Conservation (phyloP, 306 rosid species). For the Calophaca sinica region DNA sequence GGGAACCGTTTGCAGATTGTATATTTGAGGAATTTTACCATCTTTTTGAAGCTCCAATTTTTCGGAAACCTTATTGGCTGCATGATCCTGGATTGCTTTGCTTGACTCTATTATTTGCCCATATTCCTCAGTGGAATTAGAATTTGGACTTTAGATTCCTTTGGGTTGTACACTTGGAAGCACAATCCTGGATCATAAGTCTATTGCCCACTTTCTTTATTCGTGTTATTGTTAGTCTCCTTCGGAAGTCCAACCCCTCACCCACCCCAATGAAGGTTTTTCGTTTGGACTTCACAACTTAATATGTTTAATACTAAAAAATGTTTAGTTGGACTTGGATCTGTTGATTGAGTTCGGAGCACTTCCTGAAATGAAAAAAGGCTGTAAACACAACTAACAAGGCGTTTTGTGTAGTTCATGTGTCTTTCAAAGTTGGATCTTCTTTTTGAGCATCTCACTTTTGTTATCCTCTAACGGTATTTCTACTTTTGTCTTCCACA, state of each 20-base stretch:
- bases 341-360: conserved; percentile 25
- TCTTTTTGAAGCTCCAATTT: conserved; percentile 17
- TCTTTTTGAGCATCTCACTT: conserved; percentile 2
- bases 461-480: background rate
- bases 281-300: background rate
- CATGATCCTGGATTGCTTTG: conserved; percentile 14
- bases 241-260: background rate
- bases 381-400: background rate
- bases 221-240: conserved; percentile 16
- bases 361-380: conserved; percentile 18
- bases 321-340: background rate
- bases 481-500: conserved; percentile 2
- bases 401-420: background rate
- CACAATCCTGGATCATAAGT: background rate
- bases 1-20: conserved; percentile 25
- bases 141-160: conserved; percentile 38
- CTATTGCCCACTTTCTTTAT: background rate
- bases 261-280: background rate
- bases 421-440: conserved; percentile 1
- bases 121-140: conserved; percentile 25
- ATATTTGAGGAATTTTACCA: conserved; percentile 13
- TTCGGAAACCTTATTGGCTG: conserved; percentile 11
- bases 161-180: background rate
- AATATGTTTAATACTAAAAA: conserved; percentile 6
- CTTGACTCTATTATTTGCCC: background rate